A percentile compares a stretch with the other conserved stretches of the same genome.
These are phyloP conservation scores for Spongispora temasekensis DNA, from an alignment of 1,284 basidiomycete species.

Conservation along the genomic window DNA sequence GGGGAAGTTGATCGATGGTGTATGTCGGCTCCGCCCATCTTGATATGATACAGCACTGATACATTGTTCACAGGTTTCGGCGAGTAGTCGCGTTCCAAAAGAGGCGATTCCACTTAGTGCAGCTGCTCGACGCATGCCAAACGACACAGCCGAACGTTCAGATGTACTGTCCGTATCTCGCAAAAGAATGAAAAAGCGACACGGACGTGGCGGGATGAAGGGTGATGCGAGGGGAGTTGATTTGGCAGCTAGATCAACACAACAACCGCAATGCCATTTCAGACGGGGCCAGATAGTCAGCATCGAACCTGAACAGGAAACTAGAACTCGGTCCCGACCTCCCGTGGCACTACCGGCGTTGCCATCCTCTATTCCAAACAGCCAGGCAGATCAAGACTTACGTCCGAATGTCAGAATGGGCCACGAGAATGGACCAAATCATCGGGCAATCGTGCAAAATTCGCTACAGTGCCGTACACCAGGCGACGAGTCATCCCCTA, in stretches of 20 bases:
- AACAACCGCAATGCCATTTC: slow-evolving; percentile 9
- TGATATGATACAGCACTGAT: slow-evolving; percentile 4
- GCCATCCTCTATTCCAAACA: background rate
- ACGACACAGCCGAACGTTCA: background rate
- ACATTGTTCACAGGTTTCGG: slow-evolving; percentile 4
- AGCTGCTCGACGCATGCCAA: background rate
- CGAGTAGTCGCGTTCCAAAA: background rate
- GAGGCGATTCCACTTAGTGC: background rate
- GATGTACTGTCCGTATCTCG: background rate
- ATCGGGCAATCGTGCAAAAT: background rate
- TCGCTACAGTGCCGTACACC: too few relatives aligned
- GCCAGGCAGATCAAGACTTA: background rate
- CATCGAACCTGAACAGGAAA: background rate
- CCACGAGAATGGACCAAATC: background rate
- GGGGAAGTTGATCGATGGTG: too few relatives aligned
- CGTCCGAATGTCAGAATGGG: background rate
- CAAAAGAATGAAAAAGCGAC: slow-evolving; percentile 8
- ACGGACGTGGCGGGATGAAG: background rate
- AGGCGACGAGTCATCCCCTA: background rate
- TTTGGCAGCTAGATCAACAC: background rate
- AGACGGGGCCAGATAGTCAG: slow-evolving; percentile 22
- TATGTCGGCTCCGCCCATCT: background rate
- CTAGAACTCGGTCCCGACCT: background rate
- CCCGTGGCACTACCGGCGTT: background rate
- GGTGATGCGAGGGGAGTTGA: background rate